Evolutionary conservation across 139 green algal genomes (phyloP), one percentile per base, ranked within the genome.

Genomic region (Chloropicon primus): DNA sequence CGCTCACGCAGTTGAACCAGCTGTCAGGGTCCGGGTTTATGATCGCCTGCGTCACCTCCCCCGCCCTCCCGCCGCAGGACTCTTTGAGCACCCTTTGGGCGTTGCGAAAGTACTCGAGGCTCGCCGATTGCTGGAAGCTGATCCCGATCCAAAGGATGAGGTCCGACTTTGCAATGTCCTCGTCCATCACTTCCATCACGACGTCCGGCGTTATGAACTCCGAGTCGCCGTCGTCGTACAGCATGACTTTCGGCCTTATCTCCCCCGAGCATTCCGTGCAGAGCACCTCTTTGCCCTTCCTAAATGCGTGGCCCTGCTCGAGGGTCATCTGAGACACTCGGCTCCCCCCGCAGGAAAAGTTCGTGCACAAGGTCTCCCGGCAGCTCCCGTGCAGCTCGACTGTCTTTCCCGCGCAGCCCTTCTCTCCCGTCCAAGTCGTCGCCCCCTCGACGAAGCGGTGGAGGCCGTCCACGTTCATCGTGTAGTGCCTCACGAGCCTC

Each of bases 301-400:
- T 27, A 10, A 78, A 27, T 28, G 53, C 24, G 1, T 29, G 26
- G 74, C 27, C 54, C 74, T 72, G 53, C 21, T 22, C 17, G 2
- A 25, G 72, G 73, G 28, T 89, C 84, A 29, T 24, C 24, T 72
- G 21, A 25, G 29, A 27, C 76, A 76, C 74, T n/a, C 25, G 23
- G 0, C 23, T 54, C 5, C n/a, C n/a, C n/a, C 41, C 84, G 81
- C 84, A 82, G 76, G 85, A 77, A 78, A 85, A 91, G 24, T 81
- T 73, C 0, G 78, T 71, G 80, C 88, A 92, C 17, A 90, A 83
- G 72, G 90, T 73, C 76, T 90, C 77, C 2, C 79, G 82, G 5
- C 89, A 90, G 82, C 90, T 94, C 72, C 93, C 93, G 80, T 97
- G 93, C 88, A 97, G 93, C 82, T 97, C 92, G 21, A 96, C 87